phyloP scores from a whole-genome alignment of 2,329 filamentous ascomycete genomes.

The Neopestalotiopsis sp. region DNA sequence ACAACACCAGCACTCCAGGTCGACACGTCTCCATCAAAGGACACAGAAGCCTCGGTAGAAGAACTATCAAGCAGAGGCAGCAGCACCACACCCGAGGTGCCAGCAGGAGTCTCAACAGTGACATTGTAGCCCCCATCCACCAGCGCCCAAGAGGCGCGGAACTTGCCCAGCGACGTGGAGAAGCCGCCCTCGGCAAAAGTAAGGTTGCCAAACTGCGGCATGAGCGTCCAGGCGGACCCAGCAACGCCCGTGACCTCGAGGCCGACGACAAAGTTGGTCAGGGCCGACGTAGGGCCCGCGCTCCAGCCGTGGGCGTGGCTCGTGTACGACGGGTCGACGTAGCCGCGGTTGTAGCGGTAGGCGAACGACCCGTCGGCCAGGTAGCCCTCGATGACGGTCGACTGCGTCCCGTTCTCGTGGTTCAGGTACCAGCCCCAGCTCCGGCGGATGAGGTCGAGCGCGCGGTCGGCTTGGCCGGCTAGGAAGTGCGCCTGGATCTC shows the following conservation, averaged over 20 bases:
- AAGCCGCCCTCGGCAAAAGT: slow-evolving; percentile 46
- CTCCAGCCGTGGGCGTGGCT: slow-evolving; percentile 58
- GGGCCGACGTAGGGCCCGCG: slow-evolving; percentile 50
- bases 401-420: slow-evolving; percentile 61
- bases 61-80: slow-evolving; percentile 1
- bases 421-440: slow-evolving; percentile 67
- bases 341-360: slow-evolving; percentile 59
- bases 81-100: slow-evolving; percentile 10
- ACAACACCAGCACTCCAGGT: slow-evolving; percentile 7
- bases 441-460: slow-evolving; percentile 59
- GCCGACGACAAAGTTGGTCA: slow-evolving; percentile 51
- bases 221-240: slow-evolving; percentile 43
- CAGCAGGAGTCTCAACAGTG: slow-evolving; percentile 4
- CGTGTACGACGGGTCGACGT: slow-evolving; percentile 53
- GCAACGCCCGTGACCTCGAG: slow-evolving; percentile 42
- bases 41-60: slow-evolving; percentile 1
- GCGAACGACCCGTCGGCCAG: slow-evolving; percentile 60
- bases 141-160: slow-evolving; percentile 37
- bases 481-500: slow-evolving; percentile 64
- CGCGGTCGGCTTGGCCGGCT: slow-evolving; percentile 52
- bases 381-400: slow-evolving; percentile 67
- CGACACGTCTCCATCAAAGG: slow-evolving; percentile 2
- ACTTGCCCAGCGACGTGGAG: slow-evolving; percentile 43
- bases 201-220: slow-evolving; percentile 47
- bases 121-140: slow-evolving; percentile 8